phyloP scores from a whole-genome alignment of 306 rosid genomes.

The Carpinus fangiana region DNA sequence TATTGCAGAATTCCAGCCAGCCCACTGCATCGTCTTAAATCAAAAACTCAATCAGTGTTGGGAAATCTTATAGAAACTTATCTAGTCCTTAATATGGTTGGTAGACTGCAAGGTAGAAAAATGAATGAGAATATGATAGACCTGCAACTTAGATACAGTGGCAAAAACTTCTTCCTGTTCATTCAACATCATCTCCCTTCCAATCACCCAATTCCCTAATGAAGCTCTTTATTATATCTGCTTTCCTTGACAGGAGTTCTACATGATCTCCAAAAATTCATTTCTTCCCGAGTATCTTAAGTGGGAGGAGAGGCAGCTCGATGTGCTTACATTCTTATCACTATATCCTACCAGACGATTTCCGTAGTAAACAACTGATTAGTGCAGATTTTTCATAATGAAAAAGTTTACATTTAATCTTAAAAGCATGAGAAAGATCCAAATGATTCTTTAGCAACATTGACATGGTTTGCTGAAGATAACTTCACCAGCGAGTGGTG shows the following conservation, averaged over 20 bases:
- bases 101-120: not conserved
- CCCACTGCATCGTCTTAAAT: not conserved
- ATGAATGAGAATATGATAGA: not conserved
- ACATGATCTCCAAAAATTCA: not conserved
- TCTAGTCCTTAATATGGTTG: not conserved
- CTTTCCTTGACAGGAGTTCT: not conserved
- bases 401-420: not conserved
- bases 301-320: not conserved
- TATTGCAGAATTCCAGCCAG: not conserved
- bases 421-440: not conserved
- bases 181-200: slow-evolving; percentile 3
- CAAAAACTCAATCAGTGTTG: not conserved
- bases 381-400: not conserved
- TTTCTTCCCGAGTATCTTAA: not conserved
- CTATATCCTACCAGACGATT: not conserved
- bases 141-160: not conserved
- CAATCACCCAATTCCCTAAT: not conserved
- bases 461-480: not conserved
- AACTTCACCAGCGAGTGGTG: not conserved
- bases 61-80: not conserved
- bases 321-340: not conserved
- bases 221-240: not conserved
- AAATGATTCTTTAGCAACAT: not conserved
- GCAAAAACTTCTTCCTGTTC: not conserved
- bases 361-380: not conserved